Evolutionary conservation across 2,329 filamentous ascomycete species (phyloP).

Genomic region (Diaporthe capsici): DNA sequence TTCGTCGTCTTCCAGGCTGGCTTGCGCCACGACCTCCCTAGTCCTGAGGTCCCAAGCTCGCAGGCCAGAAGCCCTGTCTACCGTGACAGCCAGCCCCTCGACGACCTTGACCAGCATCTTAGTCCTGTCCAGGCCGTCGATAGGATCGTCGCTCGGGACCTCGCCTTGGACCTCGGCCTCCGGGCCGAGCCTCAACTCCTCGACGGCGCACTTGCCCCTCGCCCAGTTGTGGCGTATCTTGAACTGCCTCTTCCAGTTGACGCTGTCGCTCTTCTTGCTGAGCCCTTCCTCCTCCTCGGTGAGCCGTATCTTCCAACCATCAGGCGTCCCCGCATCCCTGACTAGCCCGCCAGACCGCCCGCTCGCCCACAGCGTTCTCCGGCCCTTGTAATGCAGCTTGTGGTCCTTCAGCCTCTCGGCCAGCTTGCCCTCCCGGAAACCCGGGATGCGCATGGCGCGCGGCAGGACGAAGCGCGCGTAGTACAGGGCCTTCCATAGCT

Average conservation of each 20-base stretch:
- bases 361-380: conserved; percentile 61
- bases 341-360: conserved; percentile 59
- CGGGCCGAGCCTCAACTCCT: conserved; percentile 72
- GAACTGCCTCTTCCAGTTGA: conserved; percentile 92
- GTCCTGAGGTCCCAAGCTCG: conserved; percentile 83
- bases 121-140: conserved; percentile 48
- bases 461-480: conserved; percentile 90
- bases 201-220: conserved; percentile 82
- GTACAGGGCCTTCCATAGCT: conserved; percentile 92
- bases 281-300: conserved; percentile 62
- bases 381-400: conserved; percentile 62
- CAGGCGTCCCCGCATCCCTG: conserved; percentile 4
- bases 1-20: conserved; percentile 49
- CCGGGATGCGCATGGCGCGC: conserved; percentile 81
- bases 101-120: conserved; percentile 84
- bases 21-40: conserved; percentile 70
- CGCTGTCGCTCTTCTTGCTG: conserved; percentile 43
- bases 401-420: conserved; percentile 46
- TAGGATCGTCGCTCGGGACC: conserved; percentile 12
- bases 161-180: not conserved
- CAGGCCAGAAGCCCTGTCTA: conserved; percentile 77
- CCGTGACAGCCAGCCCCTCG: conserved; percentile 83
- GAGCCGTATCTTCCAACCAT: conserved; percentile 46
- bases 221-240: conserved; percentile 93
- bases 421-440: conserved; percentile 63